phyloP scores from a whole-genome alignment of 495 filamentous ascomycete genomes.

The Aspergillus homomorphus region DNA sequence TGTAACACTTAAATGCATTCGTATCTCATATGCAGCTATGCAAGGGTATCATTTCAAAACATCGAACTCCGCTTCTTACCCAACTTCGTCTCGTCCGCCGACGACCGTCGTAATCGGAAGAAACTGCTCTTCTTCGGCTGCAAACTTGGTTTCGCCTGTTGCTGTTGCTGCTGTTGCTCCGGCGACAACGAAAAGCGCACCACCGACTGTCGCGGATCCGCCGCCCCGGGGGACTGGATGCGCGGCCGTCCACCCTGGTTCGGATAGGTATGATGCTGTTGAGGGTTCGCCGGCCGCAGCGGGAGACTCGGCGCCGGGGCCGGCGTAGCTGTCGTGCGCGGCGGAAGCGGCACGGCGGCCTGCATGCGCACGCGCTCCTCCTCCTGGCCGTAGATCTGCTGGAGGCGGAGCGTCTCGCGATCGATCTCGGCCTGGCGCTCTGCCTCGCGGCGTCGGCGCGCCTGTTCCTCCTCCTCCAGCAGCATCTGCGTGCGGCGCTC shows the following conservation, averaged over 20 bases:
- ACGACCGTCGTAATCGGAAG: conserved; percentile 43
- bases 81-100: conserved; percentile 34
- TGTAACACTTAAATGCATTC: background rate
- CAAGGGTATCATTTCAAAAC: conserved; percentile 34
- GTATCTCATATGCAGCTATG: background rate
- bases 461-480: conserved; percentile 74
- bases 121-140: conserved; percentile 50
- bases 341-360: conserved; percentile 22
- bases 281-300: conserved; percentile 11
- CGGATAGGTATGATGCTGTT: conserved; percentile 12
- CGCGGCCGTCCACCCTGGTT: conserved; percentile 1
- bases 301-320: conserved; percentile 2
- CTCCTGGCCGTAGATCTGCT: conserved; percentile 65
- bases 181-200: background rate
- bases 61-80: conserved; percentile 53
- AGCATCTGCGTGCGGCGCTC: conserved; percentile 69
- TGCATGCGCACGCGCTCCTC: conserved; percentile 37
- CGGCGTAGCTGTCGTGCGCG: conserved; percentile 24
- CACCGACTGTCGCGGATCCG: conserved; percentile 15
- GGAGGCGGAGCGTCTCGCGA: conserved; percentile 79
- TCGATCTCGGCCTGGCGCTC: conserved; percentile 74
- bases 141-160: conserved; percentile 20
- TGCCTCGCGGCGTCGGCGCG: conserved; percentile 59
- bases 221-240: background rate
- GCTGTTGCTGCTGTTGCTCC: conserved; percentile 26